Base-by-base conservation (phyloP, 768 basidiomycete genomes). In the Rhodotorula kratochvilovae region DNA sequence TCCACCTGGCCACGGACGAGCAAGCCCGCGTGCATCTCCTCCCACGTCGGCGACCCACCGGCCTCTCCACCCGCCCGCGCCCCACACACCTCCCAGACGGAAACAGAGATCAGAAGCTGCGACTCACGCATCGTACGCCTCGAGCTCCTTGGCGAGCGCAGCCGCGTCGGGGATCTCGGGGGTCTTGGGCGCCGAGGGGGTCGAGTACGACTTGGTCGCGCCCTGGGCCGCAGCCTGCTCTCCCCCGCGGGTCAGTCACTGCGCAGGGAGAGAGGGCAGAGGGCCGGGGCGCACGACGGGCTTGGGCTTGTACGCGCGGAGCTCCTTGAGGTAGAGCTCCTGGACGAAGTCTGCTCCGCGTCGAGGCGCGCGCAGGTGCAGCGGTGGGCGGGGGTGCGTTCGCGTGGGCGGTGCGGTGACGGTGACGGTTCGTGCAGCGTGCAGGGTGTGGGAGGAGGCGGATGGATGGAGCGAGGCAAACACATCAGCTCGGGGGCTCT, bases 291-390 rank as follows among this genome's bases (percentile, higher is more conserved):
- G 80, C 77, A 93, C 92, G 57, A 79, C 81, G 11, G 86, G 82
- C 46, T 87, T 83, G 51, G 90, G 85, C 84, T 91, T 95, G 87
- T 94, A 98, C 10, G 86, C 81, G 82, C 90, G 94, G 78, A 98
- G 85, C 83, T 95, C 90, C 79, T 85, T 87, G 76, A 98, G 77
- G 82, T 97, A 98, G 66, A 96, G 80, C 74, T 96, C 92, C 85
- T 94, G 90, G 63, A 97, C 85, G 79, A 94, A 84, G 84, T 96
- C 94, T 96, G 80, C 25, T 12, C 17, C 13, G 10, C 27, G 39
- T 4, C 0, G 5, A 76, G 77, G 82, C 27, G 19, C 42, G 42
- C n/a, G n/a, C n/a, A n/a, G n/a, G n/a, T n/a, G 45, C 21, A 46
- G 45, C 21, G 45, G 17, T 7, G 48, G 19, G 10, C 29, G 25